Percentiles rank a stretch among this genome's conserved stretches.
phyloP scores from a whole-genome alignment of 2,329 filamentous ascomycete species.

The Calonectria leucothoes region DNA sequence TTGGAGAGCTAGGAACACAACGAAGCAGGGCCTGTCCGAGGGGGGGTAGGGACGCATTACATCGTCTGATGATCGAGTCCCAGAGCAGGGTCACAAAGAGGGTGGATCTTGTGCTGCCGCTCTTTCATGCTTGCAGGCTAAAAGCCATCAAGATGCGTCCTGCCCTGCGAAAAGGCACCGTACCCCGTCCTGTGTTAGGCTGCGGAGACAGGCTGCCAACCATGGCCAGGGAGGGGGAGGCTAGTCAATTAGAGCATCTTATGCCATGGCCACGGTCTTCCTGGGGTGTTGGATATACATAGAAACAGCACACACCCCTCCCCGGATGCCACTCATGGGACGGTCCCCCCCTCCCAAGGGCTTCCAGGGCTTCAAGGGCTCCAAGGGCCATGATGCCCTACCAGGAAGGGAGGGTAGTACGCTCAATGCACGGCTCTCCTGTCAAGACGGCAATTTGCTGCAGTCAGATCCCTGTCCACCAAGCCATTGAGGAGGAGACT shows the following conservation, averaged over 20 bases:
- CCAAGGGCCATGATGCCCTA: constrained; percentile 29
- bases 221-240: constrained; percentile 51
- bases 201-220: constrained; percentile 50
- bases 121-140: constrained; percentile 45
- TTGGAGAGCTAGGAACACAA: constrained; percentile 40
- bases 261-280: constrained; percentile 64
- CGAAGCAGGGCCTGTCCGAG: constrained; percentile 31
- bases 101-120: constrained; percentile 40
- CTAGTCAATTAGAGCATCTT: constrained; percentile 70
- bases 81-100: constrained; percentile 42
- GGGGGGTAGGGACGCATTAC: constrained; percentile 38
- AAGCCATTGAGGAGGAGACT: constrained; percentile 31
- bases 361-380: background rate
- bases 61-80: constrained; percentile 46
- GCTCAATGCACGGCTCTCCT: constrained; percentile 33
- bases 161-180: constrained; percentile 36
- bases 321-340: constrained; percentile 35
- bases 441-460: constrained; percentile 41
- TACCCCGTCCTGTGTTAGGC: constrained; percentile 37
- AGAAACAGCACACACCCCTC: constrained; percentile 56
- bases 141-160: constrained; percentile 43
- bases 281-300: constrained; percentile 58
- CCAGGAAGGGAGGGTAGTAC: constrained; percentile 36
- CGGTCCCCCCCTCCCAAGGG: constrained; percentile 9
- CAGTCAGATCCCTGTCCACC: constrained; percentile 32